Percentiles rank a stretch among this genome's conserved stretches.
phyloP scores from a whole-genome alignment of 805 yeast genomes.

The Candida palmyrensis region DNA sequence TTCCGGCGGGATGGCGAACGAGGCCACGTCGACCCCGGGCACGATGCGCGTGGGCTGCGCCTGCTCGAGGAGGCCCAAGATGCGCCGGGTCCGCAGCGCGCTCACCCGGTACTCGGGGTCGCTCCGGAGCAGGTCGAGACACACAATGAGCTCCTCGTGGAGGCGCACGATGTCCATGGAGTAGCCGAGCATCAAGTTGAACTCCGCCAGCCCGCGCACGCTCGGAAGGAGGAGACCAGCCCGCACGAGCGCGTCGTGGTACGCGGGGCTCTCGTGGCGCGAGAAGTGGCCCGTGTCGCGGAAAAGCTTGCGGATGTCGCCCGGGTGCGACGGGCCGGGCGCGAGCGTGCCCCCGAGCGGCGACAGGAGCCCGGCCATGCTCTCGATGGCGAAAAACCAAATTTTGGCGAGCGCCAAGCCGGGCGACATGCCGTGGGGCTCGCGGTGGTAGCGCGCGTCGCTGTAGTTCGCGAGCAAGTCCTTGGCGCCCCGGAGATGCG shows the following conservation, averaged over 20 bases:
- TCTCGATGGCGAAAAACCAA: constrained; percentile 55
- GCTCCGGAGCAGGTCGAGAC: constrained; percentile 18
- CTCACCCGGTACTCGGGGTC: constrained; percentile 12
- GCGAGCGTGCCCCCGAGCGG: constrained; percentile 51
- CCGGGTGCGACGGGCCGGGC: constrained; percentile 26
- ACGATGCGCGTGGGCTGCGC: constrained; percentile 20
- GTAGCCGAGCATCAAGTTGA: constrained; percentile 32
- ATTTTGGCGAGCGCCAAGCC: constrained; percentile 48
- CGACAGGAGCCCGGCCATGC: constrained; percentile 48
- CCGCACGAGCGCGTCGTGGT: constrained; percentile 25
- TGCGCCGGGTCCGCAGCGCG: constrained; percentile 15
- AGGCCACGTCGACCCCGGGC: constrained; percentile 15
- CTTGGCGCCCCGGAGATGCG: constrained; percentile 59
- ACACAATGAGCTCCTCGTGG: constrained; percentile 20
- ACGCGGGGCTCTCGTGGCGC: constrained; percentile 19
- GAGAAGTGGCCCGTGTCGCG: constrained; percentile 29
- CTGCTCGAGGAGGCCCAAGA: constrained; percentile 32
- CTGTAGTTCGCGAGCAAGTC: constrained; percentile 49
- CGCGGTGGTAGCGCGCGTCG: constrained; percentile 11
- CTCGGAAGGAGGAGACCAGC: constrained; percentile 19
- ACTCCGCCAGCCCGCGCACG: constrained; percentile 10
- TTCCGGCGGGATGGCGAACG: constrained; percentile 18
- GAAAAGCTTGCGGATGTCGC: constrained; percentile 17
- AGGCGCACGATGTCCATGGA: constrained; percentile 20
- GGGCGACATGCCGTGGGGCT: constrained; percentile 22